Evolutionary conservation across 1,139 yeast species (phyloP).

Genomic region (Pichia sp.): DNA sequence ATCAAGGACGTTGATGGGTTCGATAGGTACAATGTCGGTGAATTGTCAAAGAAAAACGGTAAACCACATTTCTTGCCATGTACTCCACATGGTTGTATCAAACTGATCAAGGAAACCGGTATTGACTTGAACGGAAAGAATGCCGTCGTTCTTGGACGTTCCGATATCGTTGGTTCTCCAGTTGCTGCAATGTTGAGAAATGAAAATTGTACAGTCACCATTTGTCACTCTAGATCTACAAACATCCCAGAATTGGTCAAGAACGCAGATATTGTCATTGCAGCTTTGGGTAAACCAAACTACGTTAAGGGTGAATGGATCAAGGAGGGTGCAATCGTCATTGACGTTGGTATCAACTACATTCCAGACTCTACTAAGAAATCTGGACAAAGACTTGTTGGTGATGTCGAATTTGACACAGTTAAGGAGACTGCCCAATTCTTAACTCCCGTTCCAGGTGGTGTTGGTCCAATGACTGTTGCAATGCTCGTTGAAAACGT

Average conservation of each 20-base stretch:
- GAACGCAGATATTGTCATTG: slow-evolving; percentile 83
- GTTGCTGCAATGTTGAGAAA: slow-evolving; percentile 75
- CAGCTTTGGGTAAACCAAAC: slow-evolving; percentile 82
- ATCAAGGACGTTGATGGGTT: slow-evolving; percentile 93
- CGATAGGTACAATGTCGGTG: slow-evolving; percentile 86
- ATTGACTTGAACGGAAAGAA: slow-evolving; percentile 65
- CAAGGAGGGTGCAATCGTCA: slow-evolving; percentile 75
- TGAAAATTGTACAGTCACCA: slow-evolving; percentile 82
- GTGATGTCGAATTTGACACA: slow-evolving; percentile 81
- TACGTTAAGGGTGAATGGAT: slow-evolving; percentile 89
- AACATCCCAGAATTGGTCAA: slow-evolving; percentile 54
- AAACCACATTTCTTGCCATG: slow-evolving; percentile 84
- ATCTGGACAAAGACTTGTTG: slow-evolving; percentile 82
- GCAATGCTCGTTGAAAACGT: slow-evolving; percentile 92
- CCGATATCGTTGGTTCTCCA: slow-evolving; percentile 95
- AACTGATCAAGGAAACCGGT: slow-evolving; percentile 56
- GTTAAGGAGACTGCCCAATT: slow-evolving; percentile 61
- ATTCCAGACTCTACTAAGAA: slow-evolving; percentile 69
- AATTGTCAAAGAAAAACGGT: slow-evolving; percentile 85
- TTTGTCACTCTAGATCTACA: slow-evolving; percentile 70
- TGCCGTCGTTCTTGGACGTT: slow-evolving; percentile 95
- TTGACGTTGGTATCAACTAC: slow-evolving; percentile 96
- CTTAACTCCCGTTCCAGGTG: slow-evolving; percentile 98
- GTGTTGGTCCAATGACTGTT: slow-evolving; percentile 99
- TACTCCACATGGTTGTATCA: slow-evolving; percentile 93